Percentiles rank a stretch among this genome's conserved stretches.
Evolutionary conservation across 805 yeast genomes (phyloP).

Genomic region (Saccharomycopsis microspora): DNA sequence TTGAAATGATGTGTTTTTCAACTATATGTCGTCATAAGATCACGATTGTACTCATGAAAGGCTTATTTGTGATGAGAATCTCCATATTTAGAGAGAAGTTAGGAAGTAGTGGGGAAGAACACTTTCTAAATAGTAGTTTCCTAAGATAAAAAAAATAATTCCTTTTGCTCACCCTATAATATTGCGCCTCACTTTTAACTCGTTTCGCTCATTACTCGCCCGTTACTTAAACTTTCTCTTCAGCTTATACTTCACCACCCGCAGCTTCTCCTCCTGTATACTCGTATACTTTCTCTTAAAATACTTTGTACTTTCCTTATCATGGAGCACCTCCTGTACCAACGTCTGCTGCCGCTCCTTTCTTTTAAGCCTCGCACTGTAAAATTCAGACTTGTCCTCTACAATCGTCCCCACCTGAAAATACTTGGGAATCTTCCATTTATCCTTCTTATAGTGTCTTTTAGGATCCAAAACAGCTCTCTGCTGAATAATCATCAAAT

Average conservation of each 20-base stretch:
- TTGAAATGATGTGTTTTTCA: no score
- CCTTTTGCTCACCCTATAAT: no score
- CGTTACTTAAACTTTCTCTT: constrained; percentile 7
- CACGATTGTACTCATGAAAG: no score
- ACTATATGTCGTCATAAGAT: no score
- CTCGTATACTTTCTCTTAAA: constrained; percentile 78
- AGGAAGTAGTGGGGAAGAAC: no score
- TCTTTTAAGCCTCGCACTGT: constrained; percentile 50
- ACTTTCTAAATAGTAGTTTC: no score
- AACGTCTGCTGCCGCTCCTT: constrained; percentile 69
- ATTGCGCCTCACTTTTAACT: no score
- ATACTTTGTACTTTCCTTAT: constrained; percentile 55
- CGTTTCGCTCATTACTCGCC: no score
- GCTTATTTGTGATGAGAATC: no score
- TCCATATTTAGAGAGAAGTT: no score
- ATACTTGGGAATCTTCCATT: constrained; percentile 63
- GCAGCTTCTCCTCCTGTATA: constrained; percentile 50
- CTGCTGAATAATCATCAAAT: constrained; percentile 66
- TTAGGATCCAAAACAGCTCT: constrained; percentile 92
- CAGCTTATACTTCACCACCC: constrained; percentile 18
- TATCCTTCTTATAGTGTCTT: constrained; percentile 84
- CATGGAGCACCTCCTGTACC: constrained; percentile 74
- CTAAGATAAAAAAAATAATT: no score
- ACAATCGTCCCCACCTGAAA: constrained; percentile 86
- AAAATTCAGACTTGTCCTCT: constrained; percentile 74